Percentiles rank a stretch among this genome's conserved stretches.
Evolutionary conservation across 148 eudicot species (phyloP).

Genomic region (Rhododendron griersonianum): DNA sequence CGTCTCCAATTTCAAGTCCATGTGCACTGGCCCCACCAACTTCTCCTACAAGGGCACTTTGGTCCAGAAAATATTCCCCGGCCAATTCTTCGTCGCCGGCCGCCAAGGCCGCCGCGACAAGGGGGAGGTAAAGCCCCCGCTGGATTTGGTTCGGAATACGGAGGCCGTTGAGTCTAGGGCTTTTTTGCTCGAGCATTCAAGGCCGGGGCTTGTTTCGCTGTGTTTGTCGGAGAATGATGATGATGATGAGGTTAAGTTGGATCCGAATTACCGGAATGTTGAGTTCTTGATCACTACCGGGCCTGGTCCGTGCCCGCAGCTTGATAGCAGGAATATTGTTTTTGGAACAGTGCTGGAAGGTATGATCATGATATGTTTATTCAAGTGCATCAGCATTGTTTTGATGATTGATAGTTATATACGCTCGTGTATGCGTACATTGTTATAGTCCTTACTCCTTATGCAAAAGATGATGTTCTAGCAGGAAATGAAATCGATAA

Average conservation of each 20-base stretch:
- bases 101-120: conserved; percentile 74
- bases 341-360: conserved; percentile 96
- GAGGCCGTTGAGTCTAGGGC: conserved; percentile 71
- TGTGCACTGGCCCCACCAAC: conserved; percentile 47
- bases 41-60: conserved; percentile 69
- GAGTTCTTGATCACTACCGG: conserved; percentile 98
- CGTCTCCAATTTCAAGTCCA: conserved; percentile 79
- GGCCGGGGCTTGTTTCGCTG: conserved; percentile 66
- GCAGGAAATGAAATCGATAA: not conserved
- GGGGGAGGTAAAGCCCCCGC: conserved; percentile 65
- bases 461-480: not conserved
- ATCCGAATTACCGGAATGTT: conserved; percentile 70
- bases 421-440: not conserved
- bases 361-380: conserved; percentile 11
- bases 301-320: conserved; percentile 89
- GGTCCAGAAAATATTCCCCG: conserved; percentile 79
- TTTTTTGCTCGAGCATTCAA: conserved; percentile 65
- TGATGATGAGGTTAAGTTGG: conserved; percentile 73
- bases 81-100: conserved; percentile 70
- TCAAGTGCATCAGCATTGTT: not conserved
- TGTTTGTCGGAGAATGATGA: conserved; percentile 90
- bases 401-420: not conserved
- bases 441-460: not conserved
- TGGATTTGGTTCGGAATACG: conserved; percentile 41
- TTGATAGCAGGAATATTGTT: conserved; percentile 78